A percentile compares a stretch with the other conserved stretches of the same genome.
phyloP scores from a whole-genome alignment of 228 moss, liverwort and hornwort species.

The Sphagnum magellanicum region DNA sequence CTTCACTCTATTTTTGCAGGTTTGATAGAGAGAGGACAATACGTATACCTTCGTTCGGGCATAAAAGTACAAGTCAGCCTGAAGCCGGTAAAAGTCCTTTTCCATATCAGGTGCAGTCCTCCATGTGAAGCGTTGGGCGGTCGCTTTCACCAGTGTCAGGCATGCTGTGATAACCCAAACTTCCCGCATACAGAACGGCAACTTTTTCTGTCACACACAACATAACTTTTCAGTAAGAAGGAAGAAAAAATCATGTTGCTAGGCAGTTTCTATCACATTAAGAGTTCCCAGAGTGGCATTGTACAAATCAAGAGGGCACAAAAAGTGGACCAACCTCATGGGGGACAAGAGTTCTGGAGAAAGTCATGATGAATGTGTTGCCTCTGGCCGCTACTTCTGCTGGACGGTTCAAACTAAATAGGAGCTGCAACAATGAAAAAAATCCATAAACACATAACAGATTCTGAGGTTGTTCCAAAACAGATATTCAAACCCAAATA shows the following conservation, averaged over 20 bases:
- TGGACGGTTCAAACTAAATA: constrained; percentile 71
- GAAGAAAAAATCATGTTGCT: constrained; percentile 4
- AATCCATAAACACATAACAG: neutral
- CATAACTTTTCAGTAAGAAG: neutral
- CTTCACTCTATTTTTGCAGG: too few species aligned
- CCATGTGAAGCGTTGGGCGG: constrained; percentile 62
- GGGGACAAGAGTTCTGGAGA: constrained; percentile 77
- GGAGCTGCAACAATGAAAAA: constrained; percentile 32
- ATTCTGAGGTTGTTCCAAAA: too few species aligned
- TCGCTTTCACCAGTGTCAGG: constrained; percentile 71
- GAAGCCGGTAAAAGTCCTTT: constrained; percentile 91
- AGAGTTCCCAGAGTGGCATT: too few species aligned
- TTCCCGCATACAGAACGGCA: constrained; percentile 97
- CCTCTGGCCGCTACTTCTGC: constrained; percentile 91
- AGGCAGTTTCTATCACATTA: constrained; percentile 8
- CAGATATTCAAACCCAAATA: too few species aligned
- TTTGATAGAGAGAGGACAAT: neutral
- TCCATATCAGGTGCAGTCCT: constrained; percentile 63
- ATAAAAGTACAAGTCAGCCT: constrained; percentile 88
- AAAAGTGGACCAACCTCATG: constrained; percentile 53
- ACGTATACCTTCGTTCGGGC: constrained; percentile 79
- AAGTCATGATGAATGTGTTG: constrained; percentile 71
- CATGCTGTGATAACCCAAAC: constrained; percentile 96
- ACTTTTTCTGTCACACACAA: constrained; percentile 39
- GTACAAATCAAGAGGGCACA: neutral